Base-by-base conservation (phyloP, 2,329 filamentous ascomycete genomes). In the Aplosporella prunicola region DNA sequence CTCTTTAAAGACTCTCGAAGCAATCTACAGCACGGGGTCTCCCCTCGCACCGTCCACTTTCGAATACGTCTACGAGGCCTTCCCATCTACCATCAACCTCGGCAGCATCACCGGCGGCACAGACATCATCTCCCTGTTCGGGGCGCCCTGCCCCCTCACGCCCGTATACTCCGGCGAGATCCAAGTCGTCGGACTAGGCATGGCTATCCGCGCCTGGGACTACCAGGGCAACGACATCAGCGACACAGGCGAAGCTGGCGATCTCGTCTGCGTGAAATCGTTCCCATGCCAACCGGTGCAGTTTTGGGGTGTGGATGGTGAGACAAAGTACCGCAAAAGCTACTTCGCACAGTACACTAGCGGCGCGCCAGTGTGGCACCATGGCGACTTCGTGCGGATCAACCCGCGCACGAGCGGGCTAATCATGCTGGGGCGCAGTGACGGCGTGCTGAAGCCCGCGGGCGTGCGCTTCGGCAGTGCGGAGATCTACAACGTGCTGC, bases 51-150 rank as follows among this genome's bases (percentile, higher is more conserved):
- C 91, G 0, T 93, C 86, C 1, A 96, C 91, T 1, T 96, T 95
- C 61, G 70, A 76, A 40, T 96, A 93, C 53, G 78, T 95, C 36
- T 95, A 96, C 63, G 65, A 73, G 17, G 81, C 82, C 1, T 93
- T 96, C 53, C 86, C 87, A 2, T 53, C 72, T 0, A 67, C 73
- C n/a, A 69, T 96, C 47, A 89, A 95, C 59, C 75, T 96, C 6
- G 86, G 80, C 32, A 93, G 84, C 40, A 96, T 98, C 52, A 96
- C 89, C 0, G 91, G 91, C 24, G 91, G 89, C 33, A 96, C 89
- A 3, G 91, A 98, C 56, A 96, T 96, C 50, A 85, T 96, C 46
- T 94, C 88, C 1, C 75, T 96, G 22, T 98, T 96, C 52, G 89
- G 88, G 28, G 80, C 85, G 0, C 83, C 87, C 0, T 89, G 81